Percentiles rank a stretch among this genome's conserved stretches.
Evolutionary conservation across 805 yeast species (phyloP).

Genomic region (Diddensiella santjacobensis): DNA sequence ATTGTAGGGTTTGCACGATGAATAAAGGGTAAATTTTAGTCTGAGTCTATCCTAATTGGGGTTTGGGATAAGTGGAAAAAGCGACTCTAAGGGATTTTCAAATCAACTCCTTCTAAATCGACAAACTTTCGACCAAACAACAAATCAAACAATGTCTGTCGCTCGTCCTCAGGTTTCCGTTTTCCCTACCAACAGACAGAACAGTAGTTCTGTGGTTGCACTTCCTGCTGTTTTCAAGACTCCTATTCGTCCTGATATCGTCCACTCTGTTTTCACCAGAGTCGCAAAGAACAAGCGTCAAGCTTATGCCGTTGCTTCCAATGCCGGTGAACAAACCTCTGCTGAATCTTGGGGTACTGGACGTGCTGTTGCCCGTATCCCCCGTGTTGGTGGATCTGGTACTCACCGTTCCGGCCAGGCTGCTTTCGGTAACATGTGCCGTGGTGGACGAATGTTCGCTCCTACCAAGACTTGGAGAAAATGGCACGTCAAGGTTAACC

Average conservation of each 20-base stretch:
- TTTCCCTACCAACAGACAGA: constrained; percentile 81
- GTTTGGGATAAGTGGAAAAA: no score
- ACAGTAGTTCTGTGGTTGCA: constrained; percentile 77
- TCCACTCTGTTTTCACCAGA: constrained; percentile 97
- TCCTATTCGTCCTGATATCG: constrained; percentile 99
- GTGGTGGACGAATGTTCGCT: constrained; percentile 99
- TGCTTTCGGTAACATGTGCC: constrained; percentile 99
- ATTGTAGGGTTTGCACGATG: no score
- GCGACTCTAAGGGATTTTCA: not conserved
- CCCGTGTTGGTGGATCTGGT: constrained; percentile 99
- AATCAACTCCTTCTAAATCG: no score
- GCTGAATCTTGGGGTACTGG: constrained; percentile 99
- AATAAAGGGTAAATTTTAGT: no score
- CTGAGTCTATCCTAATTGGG: no score
- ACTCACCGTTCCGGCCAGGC: constrained; percentile 99
- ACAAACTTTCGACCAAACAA: not conserved
- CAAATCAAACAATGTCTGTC: constrained; percentile 43
- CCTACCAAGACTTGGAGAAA: constrained; percentile 99
- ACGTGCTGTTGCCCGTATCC: constrained; percentile 99
- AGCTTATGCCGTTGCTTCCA: constrained; percentile 98
- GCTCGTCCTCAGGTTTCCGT: constrained; percentile 97
- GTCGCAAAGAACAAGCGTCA: constrained; percentile 99
- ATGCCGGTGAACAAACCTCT: constrained; percentile 99
- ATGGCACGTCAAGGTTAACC: constrained; percentile 99
- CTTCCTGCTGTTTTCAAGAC: constrained; percentile 99